Evolutionary conservation across 345 rosid genomes (phyloP).

Genomic region (Pugionium dolabratum): DNA sequence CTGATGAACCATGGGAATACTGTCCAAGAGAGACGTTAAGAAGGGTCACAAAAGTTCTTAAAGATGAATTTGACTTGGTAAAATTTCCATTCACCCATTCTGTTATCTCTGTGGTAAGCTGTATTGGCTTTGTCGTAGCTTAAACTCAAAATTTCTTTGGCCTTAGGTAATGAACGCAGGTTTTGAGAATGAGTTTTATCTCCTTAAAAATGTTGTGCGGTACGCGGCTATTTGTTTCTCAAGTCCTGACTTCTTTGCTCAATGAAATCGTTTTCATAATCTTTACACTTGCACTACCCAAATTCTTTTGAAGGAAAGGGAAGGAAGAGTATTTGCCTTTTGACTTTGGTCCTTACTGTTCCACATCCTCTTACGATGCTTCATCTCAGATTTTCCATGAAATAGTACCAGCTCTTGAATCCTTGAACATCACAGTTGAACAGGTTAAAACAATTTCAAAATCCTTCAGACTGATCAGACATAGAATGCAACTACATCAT

Average conservation of each 20-base stretch:
- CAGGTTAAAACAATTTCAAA: slow-evolving; percentile 50
- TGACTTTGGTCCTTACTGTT: slow-evolving; percentile 74
- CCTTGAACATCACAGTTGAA: slow-evolving; percentile 73
- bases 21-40: slow-evolving; percentile 91
- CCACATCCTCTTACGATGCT: slow-evolving; percentile 73
- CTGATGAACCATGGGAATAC: slow-evolving; percentile 92
- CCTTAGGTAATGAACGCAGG: slow-evolving; percentile 92
- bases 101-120: not conserved
- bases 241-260: not conserved
- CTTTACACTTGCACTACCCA: not conserved
- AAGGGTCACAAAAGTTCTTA: slow-evolving; percentile 62
- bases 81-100: not conserved
- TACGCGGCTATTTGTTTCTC: slow-evolving; percentile 30
- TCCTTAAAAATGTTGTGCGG: slow-evolving; percentile 69
- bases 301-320: slow-evolving; percentile 53
- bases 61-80: slow-evolving; percentile 89
- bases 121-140: slow-evolving; percentile 2
- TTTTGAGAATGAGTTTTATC: slow-evolving; percentile 87
- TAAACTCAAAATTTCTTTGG: slow-evolving; percentile 12
- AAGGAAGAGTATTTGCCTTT: slow-evolving; percentile 84
- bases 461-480: slow-evolving; percentile 7
- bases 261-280: not conserved
- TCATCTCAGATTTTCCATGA: slow-evolving; percentile 67
- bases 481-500: slow-evolving; percentile 3
- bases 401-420: slow-evolving; percentile 55